Conservation (phyloP, 2,329 filamentous ascomycete genomes). For the Aspergillus candidus region DNA sequence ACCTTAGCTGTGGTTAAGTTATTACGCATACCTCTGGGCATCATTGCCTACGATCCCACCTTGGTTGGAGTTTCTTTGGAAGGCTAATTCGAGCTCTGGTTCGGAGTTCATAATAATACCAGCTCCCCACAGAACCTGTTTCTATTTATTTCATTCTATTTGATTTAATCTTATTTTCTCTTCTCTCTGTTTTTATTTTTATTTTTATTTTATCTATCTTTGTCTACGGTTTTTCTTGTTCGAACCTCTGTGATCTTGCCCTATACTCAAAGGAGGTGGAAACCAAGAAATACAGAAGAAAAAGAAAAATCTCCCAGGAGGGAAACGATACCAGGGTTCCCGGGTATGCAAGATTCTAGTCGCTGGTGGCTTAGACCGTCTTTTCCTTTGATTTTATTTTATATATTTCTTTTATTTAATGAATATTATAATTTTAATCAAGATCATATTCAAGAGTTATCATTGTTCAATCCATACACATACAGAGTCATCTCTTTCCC, state of each 20-base stretch:
- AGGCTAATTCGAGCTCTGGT: constrained; percentile 10
- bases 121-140: constrained; percentile 18
- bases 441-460: too few relatives aligned
- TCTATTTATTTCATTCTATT: too few relatives aligned
- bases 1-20: constrained; percentile 3
- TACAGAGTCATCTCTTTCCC: too few relatives aligned
- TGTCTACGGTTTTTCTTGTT: constrained; percentile 1
- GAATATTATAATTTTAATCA: too few relatives aligned
- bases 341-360: constrained; percentile 3
- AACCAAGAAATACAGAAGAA: too few relatives aligned
- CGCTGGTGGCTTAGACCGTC: not conserved
- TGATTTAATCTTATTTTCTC: not conserved
- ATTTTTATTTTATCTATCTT: constrained; percentile 4
- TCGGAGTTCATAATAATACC: constrained; percentile 1
- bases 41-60: constrained; percentile 11
- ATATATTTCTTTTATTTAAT: too few relatives aligned
- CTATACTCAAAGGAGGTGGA: not conserved
- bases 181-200: not conserved
- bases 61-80: constrained; percentile 8
- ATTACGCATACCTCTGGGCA: constrained; percentile 13
- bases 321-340: constrained; percentile 7
- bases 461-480: too few relatives aligned
- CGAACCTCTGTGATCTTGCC: not conserved
- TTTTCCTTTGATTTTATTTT: too few relatives aligned
- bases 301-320: too few relatives aligned